phyloP scores from a whole-genome alignment of 2,329 filamentous ascomycete species.

The Cladosporium austrohemisphaericum region DNA sequence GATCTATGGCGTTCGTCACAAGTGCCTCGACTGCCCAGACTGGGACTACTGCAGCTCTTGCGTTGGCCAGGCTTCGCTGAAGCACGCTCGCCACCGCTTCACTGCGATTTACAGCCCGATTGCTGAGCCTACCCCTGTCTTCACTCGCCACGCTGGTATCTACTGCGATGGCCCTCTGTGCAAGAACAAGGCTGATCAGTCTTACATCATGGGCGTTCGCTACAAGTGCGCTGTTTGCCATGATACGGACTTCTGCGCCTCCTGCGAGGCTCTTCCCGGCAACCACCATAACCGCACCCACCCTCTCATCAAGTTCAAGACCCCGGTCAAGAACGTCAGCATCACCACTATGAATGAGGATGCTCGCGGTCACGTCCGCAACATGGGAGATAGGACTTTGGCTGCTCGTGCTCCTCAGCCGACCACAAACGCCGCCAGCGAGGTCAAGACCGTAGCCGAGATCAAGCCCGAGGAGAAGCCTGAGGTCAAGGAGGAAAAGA shows the following conservation, averaged over 20 bases:
- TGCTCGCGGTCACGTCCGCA: constrained; percentile 61
- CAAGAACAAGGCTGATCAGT: constrained; percentile 47
- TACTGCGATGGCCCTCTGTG: constrained; percentile 95
- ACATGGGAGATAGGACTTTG: constrained; percentile 64
- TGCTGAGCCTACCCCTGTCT: constrained; percentile 41
- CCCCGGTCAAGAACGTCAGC: constrained; percentile 79
- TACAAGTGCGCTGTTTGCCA: constrained; percentile 98
- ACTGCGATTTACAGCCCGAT: constrained; percentile 78
- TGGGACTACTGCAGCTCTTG: constrained; percentile 92
- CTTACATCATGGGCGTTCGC: constrained; percentile 74
- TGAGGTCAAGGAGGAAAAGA: constrained; percentile 22
- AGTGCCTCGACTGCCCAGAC: constrained; percentile 94
- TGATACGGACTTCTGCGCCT: constrained; percentile 91
- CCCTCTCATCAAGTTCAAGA: constrained; percentile 95
- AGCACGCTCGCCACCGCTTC: constrained; percentile 83
- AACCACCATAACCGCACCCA: constrained; percentile 94
- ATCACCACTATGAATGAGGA: constrained; percentile 82
- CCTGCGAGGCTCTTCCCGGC: constrained; percentile 81
- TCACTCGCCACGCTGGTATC: constrained; percentile 70
- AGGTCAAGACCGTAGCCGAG: constrained; percentile 71
- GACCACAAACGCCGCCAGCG: constrained; percentile 49
- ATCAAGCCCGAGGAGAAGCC: constrained; percentile 54
- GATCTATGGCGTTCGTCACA: constrained; percentile 87
- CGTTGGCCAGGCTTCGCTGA: constrained; percentile 60
- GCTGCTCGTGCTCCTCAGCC: constrained; percentile 18